These are phyloP conservation scores for Alternaria sp. DNA, from an alignment of 2,329 filamentous ascomycete species.

Conservation along the genomic window DNA sequence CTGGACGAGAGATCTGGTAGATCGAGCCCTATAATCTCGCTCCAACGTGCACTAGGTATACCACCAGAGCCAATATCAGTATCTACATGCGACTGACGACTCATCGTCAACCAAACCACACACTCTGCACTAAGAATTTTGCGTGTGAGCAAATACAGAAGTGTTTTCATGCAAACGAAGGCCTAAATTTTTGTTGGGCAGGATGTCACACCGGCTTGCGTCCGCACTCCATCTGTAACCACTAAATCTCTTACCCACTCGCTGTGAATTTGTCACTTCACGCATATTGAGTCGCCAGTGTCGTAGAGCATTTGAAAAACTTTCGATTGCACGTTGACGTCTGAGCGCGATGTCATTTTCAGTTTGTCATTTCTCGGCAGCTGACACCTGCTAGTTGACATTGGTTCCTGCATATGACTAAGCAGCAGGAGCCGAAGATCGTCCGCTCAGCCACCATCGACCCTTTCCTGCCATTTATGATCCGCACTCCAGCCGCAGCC, in stretches of 20 bases:
- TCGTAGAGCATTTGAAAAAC: neutral
- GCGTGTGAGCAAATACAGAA: neutral
- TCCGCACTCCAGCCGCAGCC: neutral
- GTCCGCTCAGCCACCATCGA: conserved; percentile 11
- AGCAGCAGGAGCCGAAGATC: conserved; percentile 8
- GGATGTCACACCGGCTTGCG: neutral
- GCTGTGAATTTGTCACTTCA: neutral
- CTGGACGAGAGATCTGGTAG: neutral
- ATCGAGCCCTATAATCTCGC: conserved; percentile 2
- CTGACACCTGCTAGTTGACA: conserved; percentile 4
- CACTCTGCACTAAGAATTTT: neutral
- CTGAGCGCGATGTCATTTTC: neutral
- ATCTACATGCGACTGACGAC: neutral
- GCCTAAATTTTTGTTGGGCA: neutral
- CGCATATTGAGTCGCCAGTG: neutral
- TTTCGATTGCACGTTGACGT: conserved; percentile 1
- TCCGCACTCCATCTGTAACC: neutral
- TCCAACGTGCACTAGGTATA: neutral
- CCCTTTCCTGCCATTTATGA: neutral
- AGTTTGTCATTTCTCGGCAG: neutral
- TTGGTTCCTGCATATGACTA: conserved; percentile 11
- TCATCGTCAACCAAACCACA: neutral
- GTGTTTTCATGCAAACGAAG: neutral
- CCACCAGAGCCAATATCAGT: neutral
- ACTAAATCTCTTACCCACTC: neutral